These are phyloP conservation scores for Boletus reticulatus DNA, from an alignment of 768 basidiomycete species.

Conservation along the genomic window DNA sequence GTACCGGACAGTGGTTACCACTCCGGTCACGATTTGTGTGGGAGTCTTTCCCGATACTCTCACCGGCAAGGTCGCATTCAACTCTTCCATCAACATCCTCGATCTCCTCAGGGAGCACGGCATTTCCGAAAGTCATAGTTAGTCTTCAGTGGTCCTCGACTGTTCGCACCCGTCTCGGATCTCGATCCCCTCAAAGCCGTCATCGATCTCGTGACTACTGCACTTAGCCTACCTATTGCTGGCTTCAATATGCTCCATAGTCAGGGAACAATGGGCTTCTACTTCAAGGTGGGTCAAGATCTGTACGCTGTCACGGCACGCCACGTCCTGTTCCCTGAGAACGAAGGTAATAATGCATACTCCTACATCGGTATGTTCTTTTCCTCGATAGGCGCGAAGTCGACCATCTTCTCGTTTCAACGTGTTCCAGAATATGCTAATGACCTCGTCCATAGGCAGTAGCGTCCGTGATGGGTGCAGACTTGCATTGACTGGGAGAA, in stretches of 20 bases:
- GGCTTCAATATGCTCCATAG: not conserved
- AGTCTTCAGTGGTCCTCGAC: not conserved
- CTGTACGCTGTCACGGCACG: not conserved
- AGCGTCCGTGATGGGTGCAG: too few species aligned
- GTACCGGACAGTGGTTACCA: not conserved
- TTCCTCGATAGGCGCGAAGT: too few species aligned
- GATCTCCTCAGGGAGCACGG: not conserved
- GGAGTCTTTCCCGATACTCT: not conserved
- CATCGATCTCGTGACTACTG: not conserved
- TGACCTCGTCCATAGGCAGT: too few species aligned
- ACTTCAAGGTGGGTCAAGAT: not conserved
- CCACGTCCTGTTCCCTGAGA: not conserved
- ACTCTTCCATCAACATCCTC: not conserved
- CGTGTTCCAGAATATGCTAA: too few species aligned
- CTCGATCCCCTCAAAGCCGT: not conserved
- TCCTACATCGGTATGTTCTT: not conserved
- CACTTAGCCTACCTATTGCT: not conserved
- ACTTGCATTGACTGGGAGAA: too few species aligned
- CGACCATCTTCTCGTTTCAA: too few species aligned
- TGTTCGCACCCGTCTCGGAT: not conserved
- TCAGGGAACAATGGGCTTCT: not conserved
- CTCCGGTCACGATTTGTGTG: not conserved
- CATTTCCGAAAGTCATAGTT: not conserved
- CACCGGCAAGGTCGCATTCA: not conserved
- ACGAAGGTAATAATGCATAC: not conserved